Conservation (phyloP, 495 filamentous ascomycete genomes). For the Lophium mytilinum region DNA sequence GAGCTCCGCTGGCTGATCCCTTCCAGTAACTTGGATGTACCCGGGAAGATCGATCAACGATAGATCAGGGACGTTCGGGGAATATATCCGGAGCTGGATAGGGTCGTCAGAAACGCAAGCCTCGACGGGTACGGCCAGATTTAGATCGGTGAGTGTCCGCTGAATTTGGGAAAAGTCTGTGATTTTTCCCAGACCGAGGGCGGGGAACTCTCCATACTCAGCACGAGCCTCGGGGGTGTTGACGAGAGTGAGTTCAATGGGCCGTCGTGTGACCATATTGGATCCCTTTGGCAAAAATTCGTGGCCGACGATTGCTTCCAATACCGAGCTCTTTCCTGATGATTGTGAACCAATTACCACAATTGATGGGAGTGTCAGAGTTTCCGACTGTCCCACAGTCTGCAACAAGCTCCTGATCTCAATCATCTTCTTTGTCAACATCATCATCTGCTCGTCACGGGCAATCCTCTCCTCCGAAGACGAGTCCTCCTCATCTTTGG, state of each 20-base stretch:
- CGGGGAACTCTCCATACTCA: conserved; percentile 95
- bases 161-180: conserved; percentile 92
- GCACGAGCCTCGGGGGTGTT: conserved; percentile 86
- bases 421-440: conserved; percentile 98
- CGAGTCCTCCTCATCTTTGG: conserved; percentile 12
- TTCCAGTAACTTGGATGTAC: conserved; percentile 90
- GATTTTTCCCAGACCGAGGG: conserved; percentile 80
- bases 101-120: conserved; percentile 95
- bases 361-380: conserved; percentile 84
- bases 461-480: conserved; percentile 56
- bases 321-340: conserved; percentile 93
- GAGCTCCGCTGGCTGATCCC: conserved; percentile 82
- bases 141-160: conserved; percentile 87
- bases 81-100: conserved; percentile 91
- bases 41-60: conserved; percentile 95
- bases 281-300: conserved; percentile 95
- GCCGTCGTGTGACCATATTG: conserved; percentile 96
- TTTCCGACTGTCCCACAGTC: conserved; percentile 80
- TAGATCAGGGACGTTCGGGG: conserved; percentile 89
- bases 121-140: conserved; percentile 79
- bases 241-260: conserved; percentile 93
- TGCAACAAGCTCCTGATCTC: conserved; percentile 90
- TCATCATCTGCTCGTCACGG: conserved; percentile 98
- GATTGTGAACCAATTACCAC: conserved; percentile 98
- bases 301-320: conserved; percentile 96